Evolutionary conservation across 1,284 basidiomycete species (phyloP), one percentile per base, ranked within the genome.

Genomic region (Austropuccinia psidii): DNA sequence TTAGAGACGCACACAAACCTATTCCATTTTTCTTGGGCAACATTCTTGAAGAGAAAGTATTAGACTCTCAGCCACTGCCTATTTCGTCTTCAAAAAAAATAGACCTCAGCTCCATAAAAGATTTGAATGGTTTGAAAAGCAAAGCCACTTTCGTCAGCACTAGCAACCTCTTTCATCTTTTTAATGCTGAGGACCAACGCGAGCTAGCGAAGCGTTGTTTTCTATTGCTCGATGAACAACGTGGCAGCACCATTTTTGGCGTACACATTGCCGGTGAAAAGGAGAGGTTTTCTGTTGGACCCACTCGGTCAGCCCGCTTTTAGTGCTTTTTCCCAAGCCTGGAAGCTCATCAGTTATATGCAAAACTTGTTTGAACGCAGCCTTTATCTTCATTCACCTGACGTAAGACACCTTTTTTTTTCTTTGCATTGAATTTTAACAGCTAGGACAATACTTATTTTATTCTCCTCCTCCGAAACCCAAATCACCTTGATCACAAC

Each of bases 111-210:
- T 15, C 8, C 39, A 27, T 61, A 27, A 24, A 61, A 45, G 39
- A 61, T 45, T 29, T 61, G 9, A 61, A 61, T 27, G 19, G 21
- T 19, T 45, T 61, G 58, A 61, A 61, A 61, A 41, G 58, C 2
- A 37, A 41, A n/a, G 58, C 41, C 17, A 61, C 39, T 19, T 61
- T 61, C n/a, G 45, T 61, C 39, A 43, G 19, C 7, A 39, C 58
- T 41, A 43, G 45, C 41, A 37, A 61, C n/a, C 39, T 61, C n/a
- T 61, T 61, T 45, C 58, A 61, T 45, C 13, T 61, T 27, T 61
- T 61, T 24, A 27, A 37, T 17, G 33, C 13, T 31, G 39, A 61
- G 15, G 39, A 61, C 27, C 58, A 61, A 45, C 4, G n/a, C 11
- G 6, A 39, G 45, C 24, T 61, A 17, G 58, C 58, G n/a, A 24